Evolutionary conservation across 352 stramenopile genomes (phyloP).

Genomic region (Globisporangium nodosum): DNA sequence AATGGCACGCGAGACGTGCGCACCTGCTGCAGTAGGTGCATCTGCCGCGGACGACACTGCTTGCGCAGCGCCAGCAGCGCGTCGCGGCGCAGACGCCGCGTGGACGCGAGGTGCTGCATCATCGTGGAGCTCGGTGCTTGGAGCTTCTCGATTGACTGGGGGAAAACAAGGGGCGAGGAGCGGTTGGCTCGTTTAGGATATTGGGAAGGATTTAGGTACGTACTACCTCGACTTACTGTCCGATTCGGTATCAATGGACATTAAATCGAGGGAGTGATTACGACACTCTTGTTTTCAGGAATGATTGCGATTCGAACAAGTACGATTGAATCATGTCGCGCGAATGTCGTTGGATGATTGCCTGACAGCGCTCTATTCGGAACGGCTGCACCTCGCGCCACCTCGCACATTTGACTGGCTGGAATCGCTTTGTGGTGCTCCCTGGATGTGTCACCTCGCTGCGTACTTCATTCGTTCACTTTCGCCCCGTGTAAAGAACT

Average conservation of each 20-base stretch:
- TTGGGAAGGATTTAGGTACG: too few species aligned
- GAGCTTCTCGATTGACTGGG: neutral
- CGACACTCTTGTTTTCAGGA: too few species aligned
- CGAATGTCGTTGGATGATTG: neutral
- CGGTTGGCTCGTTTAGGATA: too few species aligned
- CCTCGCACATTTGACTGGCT: neutral
- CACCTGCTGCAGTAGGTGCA: conserved; percentile 76
- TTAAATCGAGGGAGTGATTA: too few species aligned
- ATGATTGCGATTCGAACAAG: too few species aligned
- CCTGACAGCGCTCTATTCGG: conserved; percentile 1
- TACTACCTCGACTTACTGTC: too few species aligned
- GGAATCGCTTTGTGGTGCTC: neutral
- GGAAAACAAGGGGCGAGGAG: neutral
- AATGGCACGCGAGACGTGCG: neutral
- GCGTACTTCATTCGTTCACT: conserved; percentile 71
- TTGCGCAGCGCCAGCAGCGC: conserved; percentile 45
- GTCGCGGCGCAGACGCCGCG: conserved; percentile 61
- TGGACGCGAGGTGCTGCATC: conserved; percentile 37
- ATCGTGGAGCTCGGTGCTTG: conserved; percentile 1
- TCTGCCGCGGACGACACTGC: conserved; percentile 41
- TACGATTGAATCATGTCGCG: neutral
- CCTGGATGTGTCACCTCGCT: too few species aligned
- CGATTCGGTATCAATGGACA: too few species aligned
- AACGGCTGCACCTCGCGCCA: neutral
- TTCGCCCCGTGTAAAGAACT: conserved; percentile 54